Evolutionary conservation across 345 rosid species (phyloP), one percentile per base, ranked within the genome.

Genomic region (rapeseed (Brassica napus)): DNA sequence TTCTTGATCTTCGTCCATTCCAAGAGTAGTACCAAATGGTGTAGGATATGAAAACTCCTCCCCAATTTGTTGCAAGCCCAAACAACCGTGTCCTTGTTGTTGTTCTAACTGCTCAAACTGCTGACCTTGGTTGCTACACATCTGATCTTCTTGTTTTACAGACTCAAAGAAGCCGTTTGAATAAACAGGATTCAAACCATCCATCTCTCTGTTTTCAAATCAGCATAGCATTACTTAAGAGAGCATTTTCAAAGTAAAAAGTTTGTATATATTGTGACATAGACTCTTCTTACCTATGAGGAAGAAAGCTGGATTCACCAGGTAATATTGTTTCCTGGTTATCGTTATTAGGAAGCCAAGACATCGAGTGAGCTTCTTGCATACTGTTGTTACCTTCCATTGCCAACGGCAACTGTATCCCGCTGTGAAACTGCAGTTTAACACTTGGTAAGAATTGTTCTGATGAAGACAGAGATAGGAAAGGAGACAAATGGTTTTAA

Each of bases 261-360:
- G 8, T 1, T 62, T 18, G 5, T 26, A n/a, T 12, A 55, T 55
- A 54, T 8, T 37, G 14, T 35, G 64, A 82, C 82, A 18, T 14
- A 37, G 58, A 63, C 2, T 54, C 47, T 54, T 54, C 47, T 54
- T 71, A 90, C 98, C 88, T 82, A 18, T 84, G 87, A 18, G 87
- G 84, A 35, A 88, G 87, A 83, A 85, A 85, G 69, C 81, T 86
- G 37, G 88, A 82, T 23, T 87, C 96, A 73, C 83, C 85, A 55
- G 86, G 84, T 79, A 90, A 78, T 44, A 92, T 65, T 16, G 86
- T 61, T 31, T 87, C 89, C 72, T 86, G 95, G 79, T 80, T 86
- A 68, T 87, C 93, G 63, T 81, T 84, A 32, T 83, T 86, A 8
- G 91, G 87, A 81, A 86, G 89, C 98, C 98, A 94, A 6, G 92